Base-by-base conservation (phyloP, 352 stramenopile species). In the Pythium vanterpoolii region DNA sequence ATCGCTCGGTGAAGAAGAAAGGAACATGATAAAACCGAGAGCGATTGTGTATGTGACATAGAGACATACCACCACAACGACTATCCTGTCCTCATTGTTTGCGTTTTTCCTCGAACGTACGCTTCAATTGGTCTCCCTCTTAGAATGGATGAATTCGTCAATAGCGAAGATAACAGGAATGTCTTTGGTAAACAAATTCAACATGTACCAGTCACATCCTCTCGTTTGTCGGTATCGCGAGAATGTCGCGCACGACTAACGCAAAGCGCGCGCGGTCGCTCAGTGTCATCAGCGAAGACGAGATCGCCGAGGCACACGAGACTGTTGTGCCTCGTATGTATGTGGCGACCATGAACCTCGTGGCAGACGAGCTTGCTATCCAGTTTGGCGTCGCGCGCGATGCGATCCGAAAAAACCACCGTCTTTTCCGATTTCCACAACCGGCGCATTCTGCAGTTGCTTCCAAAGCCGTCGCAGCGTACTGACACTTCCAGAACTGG, bases 31-130 rank as follows among this genome's bases (percentile, higher is more conserved):
- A 18, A 26, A 5, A 47, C 43, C 23, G 43, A 21, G 14, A 21
- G 45, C 47, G 30, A 55, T 55, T 55, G 18, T 49, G 38, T 38
- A 44, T 58, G 26, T 40, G 10, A 39, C 42, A 53, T 60, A 60
- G 53, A 60, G 28, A 53, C 42, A 21, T 4, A 13, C 9, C 14
- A 19, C 16, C 6, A 11, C 21, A 11, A 46, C n/a, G 40, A 46
- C 40, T n/a, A n/a, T n/a, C n/a, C n/a, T n/a, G n/a, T n/a, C n/a
- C n/a, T 21, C 23, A 8, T 34, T 31, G 16, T 27, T 46, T 46
- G 8, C 39, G 21, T 24, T 34, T 21, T 36, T 46, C 26, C 19
- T 56, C n/a, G n/a, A n/a, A n/a, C n/a, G n/a, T n/a, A n/a, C n/a
- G n/a, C n/a, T n/a, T n/a, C n/a, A n/a, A n/a, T n/a, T n/a, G n/a